Evolutionary conservation across 208 protist species (phyloP), one percentile per base, ranked within the genome.

Genomic region (Crithidia brevicula): DNA sequence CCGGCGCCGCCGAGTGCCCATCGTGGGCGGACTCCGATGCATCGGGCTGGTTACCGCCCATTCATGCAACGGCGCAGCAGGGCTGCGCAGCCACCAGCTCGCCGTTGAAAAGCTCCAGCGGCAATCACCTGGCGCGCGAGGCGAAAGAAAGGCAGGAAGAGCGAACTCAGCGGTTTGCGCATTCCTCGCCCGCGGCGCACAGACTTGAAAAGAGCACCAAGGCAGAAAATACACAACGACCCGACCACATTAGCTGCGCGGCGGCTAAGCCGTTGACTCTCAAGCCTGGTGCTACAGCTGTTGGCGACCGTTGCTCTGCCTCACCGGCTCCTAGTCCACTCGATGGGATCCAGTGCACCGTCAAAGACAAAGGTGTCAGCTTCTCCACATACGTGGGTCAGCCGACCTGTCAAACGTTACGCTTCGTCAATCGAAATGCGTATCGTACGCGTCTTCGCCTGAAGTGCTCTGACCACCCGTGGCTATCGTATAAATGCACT

Each of bases 341-440:
- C 43, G 16, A 60, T 57, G 65, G 69, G 4, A 75, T 95, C 30
- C 76, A 86, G 45, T 95, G 89, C 78, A 81, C 81, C 22, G 75
- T 68, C 11, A 69, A 72, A 34, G 61, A 82, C 34, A 71, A 71
- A 18, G 6, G 27, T 31, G 46, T 96, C 18, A 31, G 23, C 11
- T 69, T 96, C 10, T 67, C 61, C 33, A 80, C 80, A 18, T 84
- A 40, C 43, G 61, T 69, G 2, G 79, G 78, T 11, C 22, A 72
- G 22, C 67, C 79, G 33, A 58, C 53, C 30, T 64, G 54, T 28
- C 63, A 67, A 30, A 70, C 60, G 13, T 54, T 94, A 20, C 82
- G 88, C 40, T 96, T 96, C 70, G 85, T 83, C 22, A 96, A 93
- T 64, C 77, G 81, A 23, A 82, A 83, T 10, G 53, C 81, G 23